These are phyloP conservation scores for Spergularia azorica DNA, from an alignment of 179 eudicot species.

Conservation along the genomic window DNA sequence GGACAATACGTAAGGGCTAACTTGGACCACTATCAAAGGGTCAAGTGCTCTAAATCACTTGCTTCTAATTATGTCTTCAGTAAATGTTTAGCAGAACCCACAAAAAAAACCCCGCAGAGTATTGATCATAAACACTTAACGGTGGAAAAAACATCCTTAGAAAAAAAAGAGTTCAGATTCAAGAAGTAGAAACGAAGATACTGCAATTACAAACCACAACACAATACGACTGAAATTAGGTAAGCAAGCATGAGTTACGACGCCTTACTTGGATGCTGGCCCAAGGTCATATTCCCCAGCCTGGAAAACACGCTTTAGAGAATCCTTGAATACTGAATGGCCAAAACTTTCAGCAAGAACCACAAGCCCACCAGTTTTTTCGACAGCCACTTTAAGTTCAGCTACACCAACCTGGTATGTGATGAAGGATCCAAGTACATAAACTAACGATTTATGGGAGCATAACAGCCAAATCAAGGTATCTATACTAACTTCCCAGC, in stretches of 20 bases:
- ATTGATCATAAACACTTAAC: neutral
- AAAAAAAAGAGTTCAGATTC: neutral
- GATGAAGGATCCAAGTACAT: slow-evolving; percentile 13
- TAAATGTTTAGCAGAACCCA: neutral
- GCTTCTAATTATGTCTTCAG: neutral
- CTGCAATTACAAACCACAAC: slow-evolving; percentile 4
- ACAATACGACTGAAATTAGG: neutral
- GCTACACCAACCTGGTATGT: slow-evolving; percentile 87
- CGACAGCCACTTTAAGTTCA: slow-evolving; percentile 89
- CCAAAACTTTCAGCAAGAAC: slow-evolving; percentile 99
- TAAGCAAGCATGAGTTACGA: slow-evolving; percentile 9
- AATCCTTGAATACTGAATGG: slow-evolving; percentile 92
- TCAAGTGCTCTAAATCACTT: neutral
- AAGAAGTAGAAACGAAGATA: slow-evolving; percentile 1
- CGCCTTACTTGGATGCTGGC: slow-evolving; percentile 82
- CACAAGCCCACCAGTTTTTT: slow-evolving; percentile 90
- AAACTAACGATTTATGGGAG: neutral
- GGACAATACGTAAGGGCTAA: too few relatives aligned
- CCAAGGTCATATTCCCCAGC: slow-evolving; percentile 80
- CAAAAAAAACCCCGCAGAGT: neutral
- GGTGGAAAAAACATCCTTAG: neutral
- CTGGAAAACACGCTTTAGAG: slow-evolving; percentile 74
- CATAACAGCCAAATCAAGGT: slow-evolving; percentile 10
- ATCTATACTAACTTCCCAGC: neutral
- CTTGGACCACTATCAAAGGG: neutral